These are phyloP conservation scores for Curvularia verruculosa DNA, from an alignment of 2,329 filamentous ascomycete species.

Conservation along the genomic window DNA sequence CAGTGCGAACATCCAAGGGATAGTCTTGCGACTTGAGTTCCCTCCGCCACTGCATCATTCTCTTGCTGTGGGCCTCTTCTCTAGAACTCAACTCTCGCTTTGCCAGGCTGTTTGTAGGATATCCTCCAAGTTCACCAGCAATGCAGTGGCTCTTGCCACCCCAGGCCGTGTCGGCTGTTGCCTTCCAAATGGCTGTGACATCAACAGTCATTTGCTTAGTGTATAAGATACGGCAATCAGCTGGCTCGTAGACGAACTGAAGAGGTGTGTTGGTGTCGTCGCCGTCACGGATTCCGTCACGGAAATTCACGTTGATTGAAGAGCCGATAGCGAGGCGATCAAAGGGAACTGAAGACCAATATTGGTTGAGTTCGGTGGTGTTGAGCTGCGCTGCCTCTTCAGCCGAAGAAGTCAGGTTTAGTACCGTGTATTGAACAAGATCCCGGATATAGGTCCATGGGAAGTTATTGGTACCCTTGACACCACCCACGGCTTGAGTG, in stretches of 20 bases:
- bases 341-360: conserved; percentile 41
- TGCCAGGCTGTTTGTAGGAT: conserved; percentile 21
- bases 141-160: conserved; percentile 41
- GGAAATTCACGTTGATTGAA: conserved; percentile 46
- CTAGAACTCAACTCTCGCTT: conserved; percentile 33
- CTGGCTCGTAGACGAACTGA: conserved; percentile 67
- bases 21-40: conserved; percentile 38
- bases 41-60: conserved; percentile 41
- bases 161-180: conserved; percentile 47
- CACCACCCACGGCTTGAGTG: conserved; percentile 66
- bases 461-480: conserved; percentile 60
- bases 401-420: conserved; percentile 26
- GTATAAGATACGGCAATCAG: conserved; percentile 67
- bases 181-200: conserved; percentile 61
- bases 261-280: conserved; percentile 55
- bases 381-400: conserved; percentile 39
- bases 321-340: conserved; percentile 34
- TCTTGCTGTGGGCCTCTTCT: conserved; percentile 34
- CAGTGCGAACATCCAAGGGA: conserved; percentile 45
- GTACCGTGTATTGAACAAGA: conserved; percentile 31
- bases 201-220: conserved; percentile 63
- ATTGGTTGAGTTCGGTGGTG: conserved; percentile 40
- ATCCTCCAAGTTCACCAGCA: conserved; percentile 36
- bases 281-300: conserved; percentile 52
- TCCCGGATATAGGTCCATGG: conserved; percentile 42